Evolutionary conservation across 208 protist genomes (phyloP).

Genomic region (Trypanosoma cruzi): DNA sequence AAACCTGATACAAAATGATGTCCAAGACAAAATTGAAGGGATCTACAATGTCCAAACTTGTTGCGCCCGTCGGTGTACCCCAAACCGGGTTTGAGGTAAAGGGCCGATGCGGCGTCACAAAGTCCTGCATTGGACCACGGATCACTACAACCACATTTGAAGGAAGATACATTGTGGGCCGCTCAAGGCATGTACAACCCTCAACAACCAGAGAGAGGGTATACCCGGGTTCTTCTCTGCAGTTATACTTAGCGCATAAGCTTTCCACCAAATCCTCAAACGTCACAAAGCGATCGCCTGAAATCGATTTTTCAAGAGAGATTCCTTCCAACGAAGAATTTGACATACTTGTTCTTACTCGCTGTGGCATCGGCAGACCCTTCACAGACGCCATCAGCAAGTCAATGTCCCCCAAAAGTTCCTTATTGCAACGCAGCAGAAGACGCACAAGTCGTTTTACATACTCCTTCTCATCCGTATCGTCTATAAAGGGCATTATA

Average conservation of each 20-base stretch:
- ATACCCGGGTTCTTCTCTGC: constrained; percentile 37
- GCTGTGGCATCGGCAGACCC: background rate
- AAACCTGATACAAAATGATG: constrained; percentile 49
- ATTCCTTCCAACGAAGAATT: background rate
- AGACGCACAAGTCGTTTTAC: constrained; percentile 60
- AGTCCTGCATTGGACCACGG: constrained; percentile 61
- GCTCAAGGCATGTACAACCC: constrained; percentile 69
- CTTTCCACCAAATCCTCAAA: constrained; percentile 66
- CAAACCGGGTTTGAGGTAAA: constrained; percentile 62
- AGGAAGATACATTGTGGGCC: constrained; percentile 45
- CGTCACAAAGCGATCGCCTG: constrained; percentile 36
- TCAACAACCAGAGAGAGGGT: constrained; percentile 51
- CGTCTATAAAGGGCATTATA: constrained; percentile 33
- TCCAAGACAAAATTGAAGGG: constrained; percentile 49
- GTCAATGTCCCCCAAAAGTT: constrained; percentile 61
- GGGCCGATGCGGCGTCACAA: constrained; percentile 33
- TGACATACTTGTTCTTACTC: background rate
- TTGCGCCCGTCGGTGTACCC: constrained; percentile 27
- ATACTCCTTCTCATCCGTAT: constrained; percentile 41
- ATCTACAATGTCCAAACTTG: constrained; percentile 60
- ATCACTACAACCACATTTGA: constrained; percentile 65
- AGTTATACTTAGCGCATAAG: constrained; percentile 50
- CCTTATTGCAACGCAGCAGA: constrained; percentile 51
- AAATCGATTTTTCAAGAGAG: background rate
- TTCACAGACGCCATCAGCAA: constrained; percentile 62